Base-by-base conservation (phyloP, 257 asterid species). In the Haberlea rhodopensis region DNA sequence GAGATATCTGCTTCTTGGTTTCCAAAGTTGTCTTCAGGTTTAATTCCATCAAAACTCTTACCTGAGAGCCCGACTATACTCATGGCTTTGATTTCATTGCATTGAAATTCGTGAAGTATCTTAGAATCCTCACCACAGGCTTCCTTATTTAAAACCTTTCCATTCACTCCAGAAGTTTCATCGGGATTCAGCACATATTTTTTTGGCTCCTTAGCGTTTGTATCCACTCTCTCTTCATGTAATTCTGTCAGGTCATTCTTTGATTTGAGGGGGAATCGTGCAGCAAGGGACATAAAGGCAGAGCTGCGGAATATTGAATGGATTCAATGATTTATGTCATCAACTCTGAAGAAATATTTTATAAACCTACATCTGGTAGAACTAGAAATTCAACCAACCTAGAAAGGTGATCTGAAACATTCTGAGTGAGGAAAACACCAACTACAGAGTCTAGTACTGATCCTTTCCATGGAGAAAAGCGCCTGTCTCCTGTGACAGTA, bases 341-440 rank as follows among this genome's bases (percentile, higher is more conserved):
- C 53, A 60, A 58, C 45, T 52, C 16, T n/a, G 25, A 32, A 54
- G 9, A 68, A 40, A 7, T 19, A 37, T 29, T 52, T 32, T 21
- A 24, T 60, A 18, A 60, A 40, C 6, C 18, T 13, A 29, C 15
- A 22, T 29, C 22, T 19, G 22, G 21, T 19, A 45, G 20, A 60
- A 32, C n/a, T 37, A 51, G 8, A 55, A 63, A 46, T 64, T 40
- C 67, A 68, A 70, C 80, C 59, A 25, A 71, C 87, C 87, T 81
- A 25, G 87, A 81, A 32, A 81, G 87, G 65, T 81, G 87, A 63
- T 81, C 87, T 34, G 87, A 79, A 6, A 81, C 87, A 67, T 81
- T 81, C 70, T 81, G 87, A 40, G 87, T 81, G 49, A 81, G 87
- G 69, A 86, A 88, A 66, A 84, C 91, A 62, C 95, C 95, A 67